Conservation (phyloP, 2,329 filamentous ascomycete genomes). For the Apiospora kogelbergensis region DNA sequence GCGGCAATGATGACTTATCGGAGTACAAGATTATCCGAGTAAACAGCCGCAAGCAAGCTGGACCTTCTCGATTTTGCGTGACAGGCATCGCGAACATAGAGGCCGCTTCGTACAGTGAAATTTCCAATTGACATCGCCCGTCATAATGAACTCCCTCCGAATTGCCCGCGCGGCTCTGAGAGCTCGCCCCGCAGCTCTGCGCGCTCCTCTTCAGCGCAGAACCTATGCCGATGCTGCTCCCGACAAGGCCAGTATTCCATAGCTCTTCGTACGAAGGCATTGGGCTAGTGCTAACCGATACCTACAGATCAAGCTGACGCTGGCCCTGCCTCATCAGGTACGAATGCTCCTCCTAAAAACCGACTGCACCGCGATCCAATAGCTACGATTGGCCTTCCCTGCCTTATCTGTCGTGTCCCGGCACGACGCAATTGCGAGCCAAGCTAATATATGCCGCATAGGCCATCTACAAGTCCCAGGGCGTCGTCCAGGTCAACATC, state of each 20-base stretch:
- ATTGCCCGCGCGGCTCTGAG: conserved; percentile 87
- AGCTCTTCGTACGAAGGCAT: conserved; percentile 13
- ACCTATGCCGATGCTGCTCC: conserved; percentile 85
- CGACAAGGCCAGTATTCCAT: conserved; percentile 65
- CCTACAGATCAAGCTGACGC: conserved; percentile 86
- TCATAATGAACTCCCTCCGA: conserved; percentile 90
- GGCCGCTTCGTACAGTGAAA: conserved; percentile 44
- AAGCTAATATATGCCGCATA: conserved; percentile 60
- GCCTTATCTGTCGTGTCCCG: neutral
- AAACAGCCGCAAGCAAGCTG: neutral
- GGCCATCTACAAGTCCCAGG: conserved; percentile 69
- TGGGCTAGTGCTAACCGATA: conserved; percentile 29
- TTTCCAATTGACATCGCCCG: conserved; percentile 47
- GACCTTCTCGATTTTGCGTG: conserved; percentile 42
- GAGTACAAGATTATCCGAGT: neutral
- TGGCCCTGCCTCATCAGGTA: conserved; percentile 98
- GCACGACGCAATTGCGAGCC: conserved; percentile 2
- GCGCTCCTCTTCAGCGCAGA: conserved; percentile 78
- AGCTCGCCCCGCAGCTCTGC: conserved; percentile 75
- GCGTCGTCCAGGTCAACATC: conserved; percentile 94
- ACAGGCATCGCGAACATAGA: conserved; percentile 40
- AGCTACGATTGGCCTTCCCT: neutral
- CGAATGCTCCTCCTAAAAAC: conserved; percentile 33
- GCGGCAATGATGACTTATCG: neutral
- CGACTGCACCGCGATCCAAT: neutral